These are phyloP conservation scores for Paramecium bursaria DNA, from an alignment of 73 alveolate genomes.

Conservation along the genomic window DNA sequence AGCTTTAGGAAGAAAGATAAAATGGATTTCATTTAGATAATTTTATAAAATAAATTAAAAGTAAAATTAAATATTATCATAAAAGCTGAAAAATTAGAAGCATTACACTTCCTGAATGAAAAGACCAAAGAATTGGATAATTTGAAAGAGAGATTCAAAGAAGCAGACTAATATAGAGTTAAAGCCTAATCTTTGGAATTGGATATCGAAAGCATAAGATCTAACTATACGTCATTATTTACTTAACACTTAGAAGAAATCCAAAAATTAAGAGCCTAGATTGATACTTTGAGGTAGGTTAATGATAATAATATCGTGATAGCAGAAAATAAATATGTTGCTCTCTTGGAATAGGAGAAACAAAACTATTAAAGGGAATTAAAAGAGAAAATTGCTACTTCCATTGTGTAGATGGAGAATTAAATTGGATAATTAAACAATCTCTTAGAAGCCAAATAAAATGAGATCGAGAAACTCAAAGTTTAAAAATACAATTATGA, in stretches of 20 bases:
- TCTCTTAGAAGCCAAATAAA: conserved; percentile 57
- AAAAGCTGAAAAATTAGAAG: conserved; percentile 36
- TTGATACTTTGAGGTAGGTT: conserved; percentile 32
- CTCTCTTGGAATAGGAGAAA: background rate
- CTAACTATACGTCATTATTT: conserved; percentile 21
- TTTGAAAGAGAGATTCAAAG: conserved; percentile 16
- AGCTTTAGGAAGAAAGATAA: conserved; percentile 44
- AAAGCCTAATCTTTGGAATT: conserved; percentile 14
- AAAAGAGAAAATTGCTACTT: conserved; percentile 38
- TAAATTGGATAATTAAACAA: conserved; percentile 26
- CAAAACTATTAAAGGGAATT: background rate
- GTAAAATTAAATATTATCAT: background rate
- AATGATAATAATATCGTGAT: conserved; percentile 40
- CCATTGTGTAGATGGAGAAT: conserved; percentile 53
- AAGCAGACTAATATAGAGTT: conserved; percentile 21
- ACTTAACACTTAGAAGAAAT: conserved; percentile 41
- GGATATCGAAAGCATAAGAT: conserved; percentile 39
- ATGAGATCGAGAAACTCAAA: conserved; percentile 46
- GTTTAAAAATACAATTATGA: conserved; percentile 41
- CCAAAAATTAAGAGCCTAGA: background rate
- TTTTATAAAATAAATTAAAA: conserved; percentile 7
- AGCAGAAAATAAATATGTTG: conserved; percentile 33
- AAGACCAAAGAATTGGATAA: conserved; percentile 43
- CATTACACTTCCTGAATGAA: conserved; percentile 51
- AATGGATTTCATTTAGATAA: conserved; percentile 48